Percentiles rank a stretch among this genome's conserved stretches.
Evolutionary conservation across 306 rosid genomes (phyloP).

Genomic region (Vigna mungo): DNA sequence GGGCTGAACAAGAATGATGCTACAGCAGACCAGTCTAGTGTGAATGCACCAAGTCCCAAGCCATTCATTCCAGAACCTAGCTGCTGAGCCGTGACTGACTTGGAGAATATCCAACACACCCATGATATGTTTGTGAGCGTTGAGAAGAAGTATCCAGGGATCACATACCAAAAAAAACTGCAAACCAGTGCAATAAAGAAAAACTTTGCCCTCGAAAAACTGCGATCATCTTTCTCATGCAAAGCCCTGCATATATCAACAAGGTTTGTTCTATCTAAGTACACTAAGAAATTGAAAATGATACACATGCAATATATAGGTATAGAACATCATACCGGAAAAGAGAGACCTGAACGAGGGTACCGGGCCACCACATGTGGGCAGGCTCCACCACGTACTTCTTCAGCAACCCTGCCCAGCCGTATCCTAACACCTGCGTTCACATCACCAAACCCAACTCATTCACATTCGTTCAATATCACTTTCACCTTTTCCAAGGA

Average conservation of each 20-base stretch:
- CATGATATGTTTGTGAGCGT: constrained; percentile 61
- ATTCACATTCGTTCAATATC: too few relatives aligned
- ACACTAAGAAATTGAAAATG: too few relatives aligned
- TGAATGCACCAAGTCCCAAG: background rate
- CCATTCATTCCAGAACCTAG: constrained; percentile 83
- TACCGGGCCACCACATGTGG: too few relatives aligned
- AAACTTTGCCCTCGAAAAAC: constrained; percentile 65
- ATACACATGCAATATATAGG: too few relatives aligned
- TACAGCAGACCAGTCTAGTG: constrained; percentile 52
- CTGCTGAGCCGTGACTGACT: constrained; percentile 79
- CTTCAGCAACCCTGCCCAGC: too few relatives aligned
- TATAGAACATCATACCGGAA: too few relatives aligned
- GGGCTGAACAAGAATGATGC: constrained; percentile 77
- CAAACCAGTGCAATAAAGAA: constrained; percentile 68
- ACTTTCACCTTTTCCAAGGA: too few relatives aligned
- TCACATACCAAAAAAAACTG: constrained; percentile 50
- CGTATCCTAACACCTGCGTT: too few relatives aligned
- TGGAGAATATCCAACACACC: constrained; percentile 77
- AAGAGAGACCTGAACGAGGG: too few relatives aligned
- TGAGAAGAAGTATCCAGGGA: constrained; percentile 75
- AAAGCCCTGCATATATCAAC: constrained; percentile 39
- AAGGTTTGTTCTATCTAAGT: too few relatives aligned
- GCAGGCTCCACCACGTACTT: too few relatives aligned
- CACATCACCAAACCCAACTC: too few relatives aligned
- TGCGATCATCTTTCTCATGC: constrained; percentile 67